Evolutionary conservation across 163 green algal species (phyloP), one percentile per base, ranked within the genome.

Genomic region (Chlamydomonas reinhardtii): DNA sequence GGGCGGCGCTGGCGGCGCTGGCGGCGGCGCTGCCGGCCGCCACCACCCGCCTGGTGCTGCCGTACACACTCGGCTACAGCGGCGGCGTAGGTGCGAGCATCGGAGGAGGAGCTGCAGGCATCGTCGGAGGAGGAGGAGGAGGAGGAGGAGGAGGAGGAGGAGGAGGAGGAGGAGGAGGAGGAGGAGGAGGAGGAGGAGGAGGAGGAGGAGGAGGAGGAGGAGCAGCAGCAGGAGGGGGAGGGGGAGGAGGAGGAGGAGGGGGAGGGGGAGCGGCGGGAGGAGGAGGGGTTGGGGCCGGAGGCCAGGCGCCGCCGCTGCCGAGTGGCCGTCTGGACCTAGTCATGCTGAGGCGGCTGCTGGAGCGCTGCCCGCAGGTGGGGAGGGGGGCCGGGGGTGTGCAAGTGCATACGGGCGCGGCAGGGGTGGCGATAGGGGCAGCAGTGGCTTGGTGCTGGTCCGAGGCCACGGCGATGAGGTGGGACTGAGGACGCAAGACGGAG

Each of bases 321-420:
- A 4, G n/a, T 32, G 12, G 2, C 1, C 48, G 8, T 0, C 34
- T 85, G 79, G 68, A 78, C 52, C 56, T 76, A n/a, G 24, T 24
- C 24, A 32, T 52, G 0, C 54, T 85, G 32, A 34, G 32, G 32
- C 68, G 72, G 31, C 79, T 85, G 34, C 66, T 85, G 68, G 15
- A 16, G 48, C 52, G 62, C 3, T 85, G 79, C 48, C 79, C 79
- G 4, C 69, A 77, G 11, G 6, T 70, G 62, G 0, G 62, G 25
- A 2, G 4, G 22, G 22, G 35, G 62, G 25, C 27, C 16, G 12
- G 62, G 62, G 62, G 14, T 17, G 19, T 17, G 48, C 6, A 11
- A 11, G 11, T 54, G 43, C 11, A 54, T 6, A 54, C n/a, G 43
- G 43, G 43, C 43, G 43, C 6, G 43, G 43, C 8, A 54, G 43